Evolutionary conservation across 371 early-diverging fungal genomes (phyloP).

Genomic region (Blastocladiella emersonii): DNA sequence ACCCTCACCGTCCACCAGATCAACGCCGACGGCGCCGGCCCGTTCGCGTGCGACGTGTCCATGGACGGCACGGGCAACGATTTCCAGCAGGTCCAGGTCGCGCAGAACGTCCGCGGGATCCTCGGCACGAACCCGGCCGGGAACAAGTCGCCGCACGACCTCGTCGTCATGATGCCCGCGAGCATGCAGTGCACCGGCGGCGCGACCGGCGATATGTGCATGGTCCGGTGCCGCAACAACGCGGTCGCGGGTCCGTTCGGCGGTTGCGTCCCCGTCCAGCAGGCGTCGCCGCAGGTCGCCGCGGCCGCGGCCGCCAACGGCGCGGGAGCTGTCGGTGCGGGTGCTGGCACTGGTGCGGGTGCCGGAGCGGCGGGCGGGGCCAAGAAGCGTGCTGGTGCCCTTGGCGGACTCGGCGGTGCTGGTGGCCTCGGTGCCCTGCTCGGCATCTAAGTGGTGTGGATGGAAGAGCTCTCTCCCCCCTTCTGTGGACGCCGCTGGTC

Average conservation of each 20-base stretch:
- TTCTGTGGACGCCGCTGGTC: too few species aligned
- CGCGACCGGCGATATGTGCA: background rate
- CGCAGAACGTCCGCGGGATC: background rate
- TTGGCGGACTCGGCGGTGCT: too few species aligned
- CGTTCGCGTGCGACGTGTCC: background rate
- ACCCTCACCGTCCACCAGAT: background rate
- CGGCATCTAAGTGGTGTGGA: too few species aligned
- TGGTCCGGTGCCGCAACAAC: background rate
- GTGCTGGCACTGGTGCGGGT: too few species aligned
- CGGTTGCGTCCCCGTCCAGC: background rate
- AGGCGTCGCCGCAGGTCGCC: too few species aligned
- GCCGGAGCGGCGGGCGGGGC: too few species aligned
- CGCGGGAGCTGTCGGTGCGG: too few species aligned
- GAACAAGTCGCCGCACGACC: background rate
- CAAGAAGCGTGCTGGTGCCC: too few species aligned
- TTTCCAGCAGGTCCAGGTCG: background rate
- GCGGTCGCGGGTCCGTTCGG: constrained; percentile 1
- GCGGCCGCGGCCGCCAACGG: too few species aligned
- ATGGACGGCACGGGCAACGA: background rate
- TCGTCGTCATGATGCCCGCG: background rate
- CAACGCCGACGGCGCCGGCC: constrained; percentile 1
- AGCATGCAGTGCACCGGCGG: background rate
- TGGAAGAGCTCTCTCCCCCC: too few species aligned
- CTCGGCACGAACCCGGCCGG: background rate
- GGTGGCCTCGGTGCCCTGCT: too few species aligned